Evolutionary conservation across 768 basidiomycete species (phyloP), one percentile per base, ranked within the genome.

Genomic region (Psilocybe cyanescens): DNA sequence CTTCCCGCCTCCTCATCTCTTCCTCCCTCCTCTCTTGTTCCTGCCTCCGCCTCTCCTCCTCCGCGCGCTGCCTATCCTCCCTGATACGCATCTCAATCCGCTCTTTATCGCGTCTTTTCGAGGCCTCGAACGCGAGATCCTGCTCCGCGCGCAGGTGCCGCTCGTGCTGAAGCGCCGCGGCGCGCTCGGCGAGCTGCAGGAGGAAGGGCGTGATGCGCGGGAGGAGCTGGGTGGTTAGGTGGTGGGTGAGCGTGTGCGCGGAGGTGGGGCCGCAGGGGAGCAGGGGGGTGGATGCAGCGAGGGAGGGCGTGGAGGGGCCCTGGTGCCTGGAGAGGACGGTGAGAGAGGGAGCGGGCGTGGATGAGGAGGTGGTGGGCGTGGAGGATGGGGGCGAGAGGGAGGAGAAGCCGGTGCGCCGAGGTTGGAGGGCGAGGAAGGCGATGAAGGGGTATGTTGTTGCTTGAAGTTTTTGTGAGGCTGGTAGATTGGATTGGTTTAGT

Each of bases 361-460:
- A 83, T 0, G 74, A 68, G 31, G 76, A 70, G 30, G 73, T 55
- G 2, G 70, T 69, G 4, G 78, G 67, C 4, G 78, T 69, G 0
- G 79, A 74, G 24, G 75, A 72, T 4, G 79, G 28, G 7, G 29
- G 8, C 2, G 56, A 9, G 48, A 50, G 24, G 24, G 19, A 50
- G 48, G 48, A 28, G 48, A 28, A 67, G 14, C 71, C 65, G 11
- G 74, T 79, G 31, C 86, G 84, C 16, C 84, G 84, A 0, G 93
- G 89, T 70, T 98, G 93, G 51, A 97, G 85, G 1, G 95, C 89
- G 51, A 97, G 73, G 74, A 98, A 99, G 1, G 93, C 92, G 51
- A 99, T 81, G 63, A 96, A 96, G 0, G 97, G 97, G 68, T 91
- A 97, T 0, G 95, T 94, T 1, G 95, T 95, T 2, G 90, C 89